Evolutionary conservation across 1,139 yeast genomes (phyloP).

Genomic region (Blastobotrys buckinghamii): DNA sequence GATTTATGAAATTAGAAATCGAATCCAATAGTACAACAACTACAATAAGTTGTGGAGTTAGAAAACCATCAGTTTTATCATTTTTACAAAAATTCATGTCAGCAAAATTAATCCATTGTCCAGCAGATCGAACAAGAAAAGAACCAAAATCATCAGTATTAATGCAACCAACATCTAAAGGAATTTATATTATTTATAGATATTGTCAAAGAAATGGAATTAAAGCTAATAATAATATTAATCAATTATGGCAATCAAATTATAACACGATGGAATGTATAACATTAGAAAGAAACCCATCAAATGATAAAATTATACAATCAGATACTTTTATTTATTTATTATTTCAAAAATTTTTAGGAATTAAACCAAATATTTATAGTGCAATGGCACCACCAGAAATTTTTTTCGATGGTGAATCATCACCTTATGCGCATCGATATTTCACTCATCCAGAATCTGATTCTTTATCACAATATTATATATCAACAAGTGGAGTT

Average conservation of each 20-base stretch:
- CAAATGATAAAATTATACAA: conserved; percentile 50
- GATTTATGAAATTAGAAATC: conserved; percentile 43
- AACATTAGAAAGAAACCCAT: conserved; percentile 57
- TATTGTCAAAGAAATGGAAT: conserved; percentile 58
- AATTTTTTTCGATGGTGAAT: conserved; percentile 19
- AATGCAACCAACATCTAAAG: conserved; percentile 90
- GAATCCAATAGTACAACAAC: conserved; percentile 43
- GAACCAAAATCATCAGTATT: conserved; percentile 15
- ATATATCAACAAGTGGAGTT: conserved; percentile 60
- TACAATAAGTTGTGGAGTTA: conserved; percentile 54
- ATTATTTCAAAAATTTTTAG: conserved; percentile 60
- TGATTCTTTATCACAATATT: conserved; percentile 74
- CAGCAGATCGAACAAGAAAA: conserved; percentile 49
- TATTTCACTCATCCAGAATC: conserved; percentile 88
- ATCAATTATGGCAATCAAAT: conserved; percentile 38
- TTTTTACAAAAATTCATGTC: conserved; percentile 53
- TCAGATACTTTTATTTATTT: conserved; percentile 53
- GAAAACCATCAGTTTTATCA: conserved; percentile 41
- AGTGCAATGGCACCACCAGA: conserved; percentile 34
- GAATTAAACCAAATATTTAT: conserved; percentile 67
- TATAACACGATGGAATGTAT: conserved; percentile 72
- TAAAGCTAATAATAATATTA: conserved; percentile 1
- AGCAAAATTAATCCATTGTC: conserved; percentile 70
- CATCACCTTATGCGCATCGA: conserved; percentile 68
- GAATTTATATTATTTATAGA: conserved; percentile 60